phyloP scores from a whole-genome alignment of 2,329 filamentous ascomycete species.

The Zymoseptoria tritici region DNA sequence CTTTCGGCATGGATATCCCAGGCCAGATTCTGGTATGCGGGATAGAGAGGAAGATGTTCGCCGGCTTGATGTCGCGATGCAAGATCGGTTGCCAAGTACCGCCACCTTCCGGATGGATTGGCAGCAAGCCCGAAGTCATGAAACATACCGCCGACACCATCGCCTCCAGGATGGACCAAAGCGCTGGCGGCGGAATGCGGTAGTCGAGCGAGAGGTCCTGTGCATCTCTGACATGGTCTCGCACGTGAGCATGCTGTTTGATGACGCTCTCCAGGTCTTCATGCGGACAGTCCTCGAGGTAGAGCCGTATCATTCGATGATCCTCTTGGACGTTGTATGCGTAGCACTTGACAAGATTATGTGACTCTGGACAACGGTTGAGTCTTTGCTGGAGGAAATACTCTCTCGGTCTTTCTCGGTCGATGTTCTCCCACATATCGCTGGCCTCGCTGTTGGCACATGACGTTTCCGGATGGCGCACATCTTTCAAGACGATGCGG shows the following conservation, averaged over 20 bases:
- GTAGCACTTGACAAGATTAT: background rate
- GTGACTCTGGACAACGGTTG: background rate
- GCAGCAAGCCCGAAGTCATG: background rate
- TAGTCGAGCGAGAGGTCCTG: background rate
- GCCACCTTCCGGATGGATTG: background rate
- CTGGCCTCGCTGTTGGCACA: background rate
- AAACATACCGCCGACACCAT: background rate
- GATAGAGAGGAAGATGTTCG: slow-evolving; percentile 21
- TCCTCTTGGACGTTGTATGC: background rate
- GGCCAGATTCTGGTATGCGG: background rate
- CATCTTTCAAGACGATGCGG: background rate
- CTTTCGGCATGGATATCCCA: slow-evolving; percentile 17
- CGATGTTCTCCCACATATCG: background rate
- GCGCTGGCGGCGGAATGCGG: background rate
- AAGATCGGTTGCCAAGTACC: slow-evolving; percentile 5
- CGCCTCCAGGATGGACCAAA: background rate
- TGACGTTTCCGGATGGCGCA: background rate
- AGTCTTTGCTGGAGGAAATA: background rate
- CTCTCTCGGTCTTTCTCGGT: background rate
- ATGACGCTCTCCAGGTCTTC: background rate
- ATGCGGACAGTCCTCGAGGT: background rate
- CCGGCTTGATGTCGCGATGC: slow-evolving; percentile 21
- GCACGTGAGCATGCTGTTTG: background rate
- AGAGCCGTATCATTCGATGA: background rate
- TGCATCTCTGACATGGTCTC: background rate